These are phyloP conservation scores for Colletotrichum filicis DNA, from an alignment of 2,329 filamentous ascomycete genomes.

Conservation along the genomic window DNA sequence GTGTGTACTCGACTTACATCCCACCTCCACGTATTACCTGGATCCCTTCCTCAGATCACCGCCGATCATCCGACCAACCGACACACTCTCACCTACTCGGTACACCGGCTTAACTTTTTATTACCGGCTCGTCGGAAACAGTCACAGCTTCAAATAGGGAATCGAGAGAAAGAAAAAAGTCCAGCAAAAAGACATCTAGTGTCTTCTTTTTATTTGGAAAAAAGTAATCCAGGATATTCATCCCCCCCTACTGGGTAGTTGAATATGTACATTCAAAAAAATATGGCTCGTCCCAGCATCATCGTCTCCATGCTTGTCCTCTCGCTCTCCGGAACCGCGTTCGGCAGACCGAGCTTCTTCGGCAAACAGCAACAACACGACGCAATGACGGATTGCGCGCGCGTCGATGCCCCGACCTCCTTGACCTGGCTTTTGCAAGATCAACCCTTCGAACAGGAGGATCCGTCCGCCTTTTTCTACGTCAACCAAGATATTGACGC, in stretches of 20 bases:
- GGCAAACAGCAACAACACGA: not conserved
- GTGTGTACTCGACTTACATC: not conserved
- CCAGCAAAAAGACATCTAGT: not conserved
- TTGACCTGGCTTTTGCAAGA: constrained; percentile 31
- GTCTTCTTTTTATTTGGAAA: not conserved
- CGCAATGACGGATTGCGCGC: constrained; percentile 14
- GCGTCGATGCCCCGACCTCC: constrained; percentile 23
- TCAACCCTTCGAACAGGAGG: constrained; percentile 33
- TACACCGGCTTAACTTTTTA: not conserved
- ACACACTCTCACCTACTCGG: no score
- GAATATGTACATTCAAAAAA: constrained; percentile 15
- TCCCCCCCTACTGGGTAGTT: not conserved
- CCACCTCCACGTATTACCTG: not conserved
- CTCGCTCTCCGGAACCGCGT: constrained; percentile 17
- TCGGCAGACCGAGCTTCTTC: not conserved
- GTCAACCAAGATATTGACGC: constrained; percentile 34
- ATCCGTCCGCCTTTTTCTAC: constrained; percentile 34
- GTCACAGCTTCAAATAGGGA: not conserved
- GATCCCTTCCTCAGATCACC: not conserved
- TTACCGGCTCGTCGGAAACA: not conserved
- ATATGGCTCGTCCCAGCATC: constrained; percentile 33
- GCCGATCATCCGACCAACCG: not conserved
- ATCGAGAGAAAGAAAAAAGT: not conserved
- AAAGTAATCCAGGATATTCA: not conserved
- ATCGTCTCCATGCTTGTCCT: constrained; percentile 18